Base-by-base conservation (phyloP, 352 stramenopile genomes). In the Pilasporangium apinafurcum region DNA sequence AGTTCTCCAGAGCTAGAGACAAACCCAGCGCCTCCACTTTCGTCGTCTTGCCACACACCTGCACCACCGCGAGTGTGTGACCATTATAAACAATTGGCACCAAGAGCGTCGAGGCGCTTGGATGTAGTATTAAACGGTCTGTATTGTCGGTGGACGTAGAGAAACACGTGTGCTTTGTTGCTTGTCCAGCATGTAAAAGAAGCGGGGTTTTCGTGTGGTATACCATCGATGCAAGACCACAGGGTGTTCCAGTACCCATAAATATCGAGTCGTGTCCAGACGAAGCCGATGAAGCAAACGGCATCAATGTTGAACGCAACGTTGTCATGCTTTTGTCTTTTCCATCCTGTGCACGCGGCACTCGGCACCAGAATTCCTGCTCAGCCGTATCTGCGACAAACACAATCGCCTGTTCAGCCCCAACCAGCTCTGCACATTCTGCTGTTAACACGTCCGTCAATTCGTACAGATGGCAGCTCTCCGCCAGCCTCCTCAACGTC, bases 281-380 rank as follows among this genome's bases (percentile, higher is more conserved):
- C 12, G 29, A 27, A 1, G 39, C 33, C 33, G 50, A 20, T 8
- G 45, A 38, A 16, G 44, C 37, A 9, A 76, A 47, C n/a, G 56
- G 54, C 25, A 67, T 55, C 27, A 84, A 51, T 9, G 51, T 55
- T 5, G 65, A 84, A 8, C 71, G 65, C 2, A 78, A 53, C 0
- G 71, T 84, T 28, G 52, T 39, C 37, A 37, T 57, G n/a, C n/a
- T n/a, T n/a, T n/a, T n/a, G 47, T 74, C 27, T 18, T 44, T 41
- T 28, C 44, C 12, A 17, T 51, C 17, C 4, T 52, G n/a, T 17
- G 47, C 22, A 8, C 58, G 58, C 5, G 62, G 61, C 13, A 84
- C 46, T 14, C 78, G 74, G 22, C 78, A 86, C 78, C 78, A 90
- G 20, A 90, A 86, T 31, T 90, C 78, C 14, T 87, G 68, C 46